Base-by-base conservation (phyloP, 345 rosid species). In the Corymbia maculata region DNA sequence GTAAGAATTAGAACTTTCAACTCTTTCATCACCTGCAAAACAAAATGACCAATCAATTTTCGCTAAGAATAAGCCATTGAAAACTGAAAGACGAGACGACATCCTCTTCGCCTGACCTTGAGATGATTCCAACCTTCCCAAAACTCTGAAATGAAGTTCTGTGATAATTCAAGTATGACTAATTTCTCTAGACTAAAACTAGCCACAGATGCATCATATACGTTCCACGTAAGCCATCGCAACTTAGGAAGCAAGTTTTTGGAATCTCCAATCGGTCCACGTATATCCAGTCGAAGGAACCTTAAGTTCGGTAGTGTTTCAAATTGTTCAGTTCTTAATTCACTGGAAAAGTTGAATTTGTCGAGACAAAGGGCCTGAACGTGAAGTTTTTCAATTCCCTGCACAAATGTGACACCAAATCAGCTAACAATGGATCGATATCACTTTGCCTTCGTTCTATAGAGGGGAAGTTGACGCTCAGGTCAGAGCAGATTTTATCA, bases 341-440 rank as follows among this genome's bases (percentile, higher is more conserved):
- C n/a, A n/a, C n/a, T n/a, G n/a, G n/a, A n/a, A n/a, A n/a, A n/a
- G n/a, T n/a, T n/a, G 24, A 1, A 4, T 68, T n/a, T 5, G 68
- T 66, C n/a, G 17, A 91, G 32, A 51, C 45, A 59, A 19, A 91
- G 91, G 8, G 92, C 90, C 51, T 70, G 86, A 85, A 90, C 87
- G 36, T 85, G n/a, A 8, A 15, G 79, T 68, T 32, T 68, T 68
- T 68, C 24, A 16, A 68, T 68, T 68, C 79, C 79, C 24, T 32
- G 4, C 79, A 68, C 79, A 32, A 15, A 32, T 68, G 79, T 68
- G 8, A 44, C 79, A 68, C 79, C 79, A 68, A 68, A 8, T 16
- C 0, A 68, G 24, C 4, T 68, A 32, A 32, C 2, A 32, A 22
- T 36, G 0, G 42, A 30, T 2, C 0, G 2, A 64, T 64, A 64